A percentile compares a stretch with the other conserved stretches of the same genome.
phyloP scores from a whole-genome alignment of 208 protist species.

The Phytomonas francai region DNA sequence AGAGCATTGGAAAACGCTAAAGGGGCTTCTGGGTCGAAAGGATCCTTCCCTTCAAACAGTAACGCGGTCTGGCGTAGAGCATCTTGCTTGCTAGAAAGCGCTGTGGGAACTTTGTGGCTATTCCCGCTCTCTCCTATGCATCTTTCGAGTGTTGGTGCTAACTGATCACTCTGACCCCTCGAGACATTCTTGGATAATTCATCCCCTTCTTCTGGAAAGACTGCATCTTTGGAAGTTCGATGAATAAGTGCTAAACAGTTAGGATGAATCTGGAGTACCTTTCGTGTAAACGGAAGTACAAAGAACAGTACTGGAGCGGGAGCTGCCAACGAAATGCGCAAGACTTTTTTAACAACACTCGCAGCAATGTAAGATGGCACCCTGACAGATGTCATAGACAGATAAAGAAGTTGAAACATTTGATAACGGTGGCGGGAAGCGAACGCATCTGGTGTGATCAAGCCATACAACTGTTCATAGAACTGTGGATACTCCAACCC shows the following conservation, averaged over 20 bases:
- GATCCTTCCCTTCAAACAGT: slow-evolving; percentile 76
- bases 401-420: slow-evolving; percentile 77
- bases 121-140: too few species aligned
- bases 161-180: too few species aligned
- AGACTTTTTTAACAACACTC: slow-evolving; percentile 70
- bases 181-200: not conserved
- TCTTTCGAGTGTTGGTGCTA: too few species aligned
- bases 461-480: slow-evolving; percentile 87
- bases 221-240: slow-evolving; percentile 56
- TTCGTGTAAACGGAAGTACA: slow-evolving; percentile 73
- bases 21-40: slow-evolving; percentile 40
- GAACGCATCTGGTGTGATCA: slow-evolving; percentile 76
- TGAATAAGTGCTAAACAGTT: slow-evolving; percentile 87
- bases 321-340: slow-evolving; percentile 49
- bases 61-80: slow-evolving; percentile 39
- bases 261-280: slow-evolving; percentile 78
- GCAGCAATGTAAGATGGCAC: slow-evolving; percentile 80
- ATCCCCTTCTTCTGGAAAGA: slow-evolving; percentile 30
- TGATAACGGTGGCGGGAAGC: slow-evolving; percentile 81
- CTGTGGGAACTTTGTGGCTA: slow-evolving; percentile 5
- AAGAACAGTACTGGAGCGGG: slow-evolving; percentile 84
- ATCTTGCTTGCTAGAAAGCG: slow-evolving; percentile 24
- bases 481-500: slow-evolving; percentile 87
- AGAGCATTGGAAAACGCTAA: slow-evolving; percentile 50
- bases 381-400: slow-evolving; percentile 74